Conservation (phyloP, 768 basidiomycete species). For the Phylloporus sp. region DNA sequence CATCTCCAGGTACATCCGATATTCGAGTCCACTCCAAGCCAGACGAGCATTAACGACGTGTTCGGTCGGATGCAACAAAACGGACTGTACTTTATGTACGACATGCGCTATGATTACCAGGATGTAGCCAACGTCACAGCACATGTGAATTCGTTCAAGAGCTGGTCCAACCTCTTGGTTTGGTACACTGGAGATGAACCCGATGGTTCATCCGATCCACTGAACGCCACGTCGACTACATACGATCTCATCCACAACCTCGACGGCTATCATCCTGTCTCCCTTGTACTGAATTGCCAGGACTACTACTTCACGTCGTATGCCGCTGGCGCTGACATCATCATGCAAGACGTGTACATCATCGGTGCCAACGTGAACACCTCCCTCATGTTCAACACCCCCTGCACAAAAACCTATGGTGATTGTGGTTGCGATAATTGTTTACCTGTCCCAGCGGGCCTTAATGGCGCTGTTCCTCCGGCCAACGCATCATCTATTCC, state of each 20-base stretch:
- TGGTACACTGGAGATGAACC: slow-evolving; percentile 77
- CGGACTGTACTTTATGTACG: slow-evolving; percentile 69
- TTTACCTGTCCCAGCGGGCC: slow-evolving; percentile 39
- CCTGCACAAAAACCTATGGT: slow-evolving; percentile 62
- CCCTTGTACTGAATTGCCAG: slow-evolving; percentile 61
- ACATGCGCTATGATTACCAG: slow-evolving; percentile 73
- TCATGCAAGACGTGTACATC: slow-evolving; percentile 58
- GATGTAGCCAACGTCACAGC: slow-evolving; percentile 55
- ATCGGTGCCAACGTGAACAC: slow-evolving; percentile 58
- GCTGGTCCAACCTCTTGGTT: slow-evolving; percentile 59
- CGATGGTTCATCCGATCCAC: slow-evolving; percentile 63
- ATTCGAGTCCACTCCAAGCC: slow-evolving; percentile 57
- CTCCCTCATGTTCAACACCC: slow-evolving; percentile 55
- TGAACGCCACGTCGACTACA: slow-evolving; percentile 48
- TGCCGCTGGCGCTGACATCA: slow-evolving; percentile 61
- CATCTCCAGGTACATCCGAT: slow-evolving; percentile 58
- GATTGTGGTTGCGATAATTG: slow-evolving; percentile 75
- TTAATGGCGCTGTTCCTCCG: slow-evolving; percentile 23
- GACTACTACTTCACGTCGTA: slow-evolving; percentile 61
- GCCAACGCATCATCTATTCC: slow-evolving; percentile 14
- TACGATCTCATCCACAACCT: slow-evolving; percentile 56
- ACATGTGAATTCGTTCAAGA: slow-evolving; percentile 66
- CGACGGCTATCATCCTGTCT: slow-evolving; percentile 65
- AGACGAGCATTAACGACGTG: slow-evolving; percentile 41
- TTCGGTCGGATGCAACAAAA: slow-evolving; percentile 68